Evolutionary conservation across 768 basidiomycete species (phyloP), one percentile per base, ranked within the genome.

Genomic region (Trametes elegans): DNA sequence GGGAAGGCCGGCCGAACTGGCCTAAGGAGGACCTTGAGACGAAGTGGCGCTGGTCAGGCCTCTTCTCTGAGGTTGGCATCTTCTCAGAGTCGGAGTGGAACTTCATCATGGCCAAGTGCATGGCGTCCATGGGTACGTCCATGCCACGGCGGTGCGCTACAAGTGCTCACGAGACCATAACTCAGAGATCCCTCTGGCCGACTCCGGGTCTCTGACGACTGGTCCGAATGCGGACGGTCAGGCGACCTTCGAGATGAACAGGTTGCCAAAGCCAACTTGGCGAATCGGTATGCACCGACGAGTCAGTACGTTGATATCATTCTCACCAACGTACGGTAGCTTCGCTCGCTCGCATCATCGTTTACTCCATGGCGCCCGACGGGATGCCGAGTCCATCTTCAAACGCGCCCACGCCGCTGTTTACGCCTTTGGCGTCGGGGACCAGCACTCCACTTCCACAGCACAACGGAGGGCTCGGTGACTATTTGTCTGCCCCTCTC

Each of bases 81-180:
- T 90, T 88, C 68, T 84, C 84, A 41, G 85, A 92, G 58, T 79
- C 85, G 62, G 86, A 95, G 65, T 95, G 90, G 83, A 81, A 84
- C 61, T 79, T 87, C 55, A 73, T 96, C 61, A 93, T 95, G 89
- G 88, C 86, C 65, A 93, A 93, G 73, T 90, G 89, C 66, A 75
- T 96, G 51, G 80, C 84, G 7, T 88, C 87, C 4, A 88, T 91
- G 87, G 85, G 87, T 87, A 69, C 58, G 84, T 66, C 34, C n/a
- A n/a, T n/a, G 34, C 43, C 16, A 5, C 29, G 28, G 10, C 23
- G 40, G 16, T 40, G 31, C 28, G 11, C 9, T 27, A 36, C n/a
- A 24, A 18, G 32, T 19, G 38, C 49, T 45, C 16, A 43, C 34
- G 21, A 39, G 36, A 31, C 46, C 27, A 47, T 24, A 48, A n/a